Evolutionary conservation across 1,284 basidiomycete genomes (phyloP), one percentile per base, ranked within the genome.

Genomic region (Cryptococcus sp.): DNA sequence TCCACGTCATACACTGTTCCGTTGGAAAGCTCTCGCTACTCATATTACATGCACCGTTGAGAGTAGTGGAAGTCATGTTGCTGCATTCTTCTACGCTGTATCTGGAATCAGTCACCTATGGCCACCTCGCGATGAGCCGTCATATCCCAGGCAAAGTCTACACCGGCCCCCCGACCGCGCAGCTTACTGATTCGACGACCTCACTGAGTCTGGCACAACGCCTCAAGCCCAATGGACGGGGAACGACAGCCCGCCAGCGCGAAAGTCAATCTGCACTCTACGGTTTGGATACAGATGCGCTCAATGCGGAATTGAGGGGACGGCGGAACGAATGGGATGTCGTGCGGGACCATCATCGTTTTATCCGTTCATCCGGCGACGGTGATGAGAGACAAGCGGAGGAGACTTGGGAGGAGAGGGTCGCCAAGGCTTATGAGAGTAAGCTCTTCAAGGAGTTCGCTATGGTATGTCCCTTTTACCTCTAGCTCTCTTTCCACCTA

Each of bases 381-480:
- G 87, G 89, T 43, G 86, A 85, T 35, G 79, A 82, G 20, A 79
- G 82, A 22, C 69, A 79, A 1, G 52, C 52, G 3, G 62, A 62
- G 25, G 67, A 73, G 10, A 80, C 84, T 0, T 92, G 90, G 88
- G 85, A 91, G 68, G 89, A 91, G 51, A 83, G 86, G 62, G 82
- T 95, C 10, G 92, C 93, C 0, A 82, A 84, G 61, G 93, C 92
- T 67, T 96, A 94, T 80, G 94, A 95, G 69, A 81, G 83, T 16
- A 88, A 81, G 66, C 83, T 96, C 6, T 95, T 91, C 74, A 88
- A 90, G 61, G 93, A 97, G 78, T 95, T 88, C 71, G 92, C 91
- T 0, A 82, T 96, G 47, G 77, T 78, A 52, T 50, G 73, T 63
- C 3, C 20, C 13, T 35, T 35, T 8, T 35, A 10, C 13, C 13